Base-by-base conservation (phyloP, 176 grass and related monocot species). In the Thinopyrum elongatum region DNA sequence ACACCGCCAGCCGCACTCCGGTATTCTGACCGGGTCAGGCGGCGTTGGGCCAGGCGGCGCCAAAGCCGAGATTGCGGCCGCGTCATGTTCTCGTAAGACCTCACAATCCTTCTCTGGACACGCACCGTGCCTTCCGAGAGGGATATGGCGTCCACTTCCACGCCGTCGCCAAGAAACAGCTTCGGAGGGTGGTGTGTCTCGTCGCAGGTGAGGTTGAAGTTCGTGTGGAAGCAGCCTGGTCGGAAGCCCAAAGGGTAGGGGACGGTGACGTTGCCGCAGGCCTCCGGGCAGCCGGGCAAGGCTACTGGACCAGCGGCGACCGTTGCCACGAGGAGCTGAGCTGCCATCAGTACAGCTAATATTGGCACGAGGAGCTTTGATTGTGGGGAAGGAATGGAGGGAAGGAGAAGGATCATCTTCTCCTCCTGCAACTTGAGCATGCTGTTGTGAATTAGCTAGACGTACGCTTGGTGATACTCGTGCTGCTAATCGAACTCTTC, bases 211-310 rank as follows among this genome's bases (percentile, higher is more conserved):
- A 88, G 68, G n/a, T 83, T 69, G 80, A 83, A 88, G 41, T 28
- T 80, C 8, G 31, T 41, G 13, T 19, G 51, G 44, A 69, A 65
- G 23, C 80, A 88, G 6, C 79, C 59, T 1, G 0, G 60, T 22
- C 72, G 69, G 57, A 76, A 78, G 80, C 86, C 80, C 6, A 83
- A 88, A 17, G 80, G 86, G 58, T 78, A 88, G 49, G 86, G 70
- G 80, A 88, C 62, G 41, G 14, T 75, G 15, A 88, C 38, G 29
- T 30, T 44, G 46, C 86, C 71, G 14, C 80, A 83, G 3, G 14
- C 42, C 17, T 83, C 60, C 27, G 31, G 78, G 80, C 86, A 88
- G 17, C 59, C 70, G 5, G 53, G 86, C 69, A 83, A 59, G 22
- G 80, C 79, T 14, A 46, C 25, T 5, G 69, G 70, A 14, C 3